These are phyloP conservation scores for Allomyces macrogynus DNA, from an alignment of 192 early-diverging fungal genomes.

Conservation along the genomic window DNA sequence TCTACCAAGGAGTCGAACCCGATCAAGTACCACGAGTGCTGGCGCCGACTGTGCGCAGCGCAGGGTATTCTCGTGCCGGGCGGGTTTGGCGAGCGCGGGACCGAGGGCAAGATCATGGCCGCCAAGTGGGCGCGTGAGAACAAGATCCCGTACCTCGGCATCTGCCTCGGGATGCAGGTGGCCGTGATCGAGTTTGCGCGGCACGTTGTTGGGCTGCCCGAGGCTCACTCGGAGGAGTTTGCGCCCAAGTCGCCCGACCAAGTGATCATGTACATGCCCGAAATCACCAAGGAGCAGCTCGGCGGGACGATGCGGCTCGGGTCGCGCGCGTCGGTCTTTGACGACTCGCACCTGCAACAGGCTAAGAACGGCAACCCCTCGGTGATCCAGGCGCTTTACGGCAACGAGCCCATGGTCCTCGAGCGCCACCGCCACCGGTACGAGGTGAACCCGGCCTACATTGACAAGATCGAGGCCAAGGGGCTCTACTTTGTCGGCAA, in stretches of 20 bases:
- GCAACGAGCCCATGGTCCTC: constrained; percentile 29
- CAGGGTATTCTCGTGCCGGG: constrained; percentile 92
- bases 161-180: constrained; percentile 93
- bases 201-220: constrained; percentile 59
- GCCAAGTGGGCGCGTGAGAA: constrained; percentile 95
- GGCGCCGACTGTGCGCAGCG: constrained; percentile 70
- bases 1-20: constrained; percentile 53
- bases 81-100: constrained; percentile 91
- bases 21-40: constrained; percentile 86
- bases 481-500: constrained; percentile 79
- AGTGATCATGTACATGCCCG: constrained; percentile 95
- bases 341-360: constrained; percentile 1
- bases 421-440: constrained; percentile 97
- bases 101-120: constrained; percentile 86
- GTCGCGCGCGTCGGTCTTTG: constrained; percentile 49
- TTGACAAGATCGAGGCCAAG: constrained; percentile 48
- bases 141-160: constrained; percentile 90
- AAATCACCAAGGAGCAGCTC: constrained; percentile 73
- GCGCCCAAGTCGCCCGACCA: constrained; percentile 43
- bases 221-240: constrained; percentile 75
- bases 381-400: constrained; percentile 21
- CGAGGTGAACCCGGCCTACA: constrained; percentile 84
- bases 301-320: constrained; percentile 98
- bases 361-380: constrained; percentile 1
- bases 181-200: constrained; percentile 96